phyloP scores from a whole-genome alignment of 768 basidiomycete genomes.

The Tulasnella sp. region DNA sequence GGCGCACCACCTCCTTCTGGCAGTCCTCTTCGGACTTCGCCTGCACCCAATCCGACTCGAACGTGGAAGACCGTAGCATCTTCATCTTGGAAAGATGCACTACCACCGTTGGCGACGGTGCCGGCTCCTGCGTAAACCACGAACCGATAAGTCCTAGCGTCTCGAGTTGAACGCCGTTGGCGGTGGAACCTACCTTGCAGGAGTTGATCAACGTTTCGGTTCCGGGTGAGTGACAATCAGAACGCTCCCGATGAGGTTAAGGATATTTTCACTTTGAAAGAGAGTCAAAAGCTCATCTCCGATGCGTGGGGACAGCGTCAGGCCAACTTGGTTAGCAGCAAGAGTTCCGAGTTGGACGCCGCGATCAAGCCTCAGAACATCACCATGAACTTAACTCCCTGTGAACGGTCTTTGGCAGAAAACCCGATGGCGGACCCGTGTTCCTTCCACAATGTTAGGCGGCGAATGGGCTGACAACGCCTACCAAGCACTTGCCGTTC shows the following conservation, averaged over 20 bases:
- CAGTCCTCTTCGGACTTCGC: constrained; percentile 43
- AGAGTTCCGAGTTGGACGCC: no score
- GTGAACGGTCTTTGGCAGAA: no score
- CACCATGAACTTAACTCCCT: no score
- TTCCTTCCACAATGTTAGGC: no score
- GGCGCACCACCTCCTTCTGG: constrained; percentile 9
- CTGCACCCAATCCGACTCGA: constrained; percentile 43
- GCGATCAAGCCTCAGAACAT: no score
- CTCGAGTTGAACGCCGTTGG: constrained; percentile 26
- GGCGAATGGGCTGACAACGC: no score
- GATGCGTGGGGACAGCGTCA: constrained; percentile 25
- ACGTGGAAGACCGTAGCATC: background rate
- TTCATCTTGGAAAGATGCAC: background rate
- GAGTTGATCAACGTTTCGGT: constrained; percentile 14
- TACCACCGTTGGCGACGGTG: background rate
- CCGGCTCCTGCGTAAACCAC: constrained; percentile 23
- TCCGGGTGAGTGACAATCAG: constrained; percentile 18
- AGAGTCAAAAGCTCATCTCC: constrained; percentile 7
- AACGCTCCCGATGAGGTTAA: constrained; percentile 19
- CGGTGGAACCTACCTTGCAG: constrained; percentile 27
- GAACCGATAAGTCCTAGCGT: constrained; percentile 17
- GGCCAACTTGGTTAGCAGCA: constrained; percentile 26
- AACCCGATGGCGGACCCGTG: no score
- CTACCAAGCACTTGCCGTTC: no score
- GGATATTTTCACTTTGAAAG: background rate